These are phyloP conservation scores for Monilinia vaccinii-corymbosi DNA, from an alignment of 2,329 filamentous ascomycete species.

Conservation along the genomic window DNA sequence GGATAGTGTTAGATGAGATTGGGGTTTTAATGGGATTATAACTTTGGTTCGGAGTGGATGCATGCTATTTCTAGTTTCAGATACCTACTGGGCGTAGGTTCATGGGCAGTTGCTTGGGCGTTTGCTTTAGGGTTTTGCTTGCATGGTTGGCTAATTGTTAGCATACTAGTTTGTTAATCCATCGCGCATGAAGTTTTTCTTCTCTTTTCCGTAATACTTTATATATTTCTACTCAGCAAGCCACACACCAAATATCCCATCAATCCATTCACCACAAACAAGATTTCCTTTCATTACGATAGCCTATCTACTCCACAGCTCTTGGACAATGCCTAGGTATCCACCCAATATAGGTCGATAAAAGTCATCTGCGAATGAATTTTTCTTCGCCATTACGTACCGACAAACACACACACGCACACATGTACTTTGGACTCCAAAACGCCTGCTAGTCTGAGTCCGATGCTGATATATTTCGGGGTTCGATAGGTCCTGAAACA, in stretches of 20 bases:
- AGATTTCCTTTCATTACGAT: constrained; percentile 1
- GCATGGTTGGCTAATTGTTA: neutral
- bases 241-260: neutral
- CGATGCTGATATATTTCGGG: neutral
- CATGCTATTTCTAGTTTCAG: neutral
- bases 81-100: neutral
- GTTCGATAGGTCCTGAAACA: neutral
- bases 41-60: neutral
- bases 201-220: neutral
- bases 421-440: constrained; percentile 2
- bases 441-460: constrained; percentile 2
- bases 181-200: neutral
- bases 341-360: neutral
- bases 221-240: neutral
- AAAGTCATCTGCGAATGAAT: neutral
- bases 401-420: neutral
- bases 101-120: neutral
- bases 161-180: neutral
- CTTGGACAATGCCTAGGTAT: neutral
- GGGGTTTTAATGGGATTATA: neutral
- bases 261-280: neutral
- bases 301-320: neutral
- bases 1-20: neutral
- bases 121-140: neutral
- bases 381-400: neutral